Conservation (phyloP, 1,139 yeast genomes). For the Lodderomyces pseudojiufengensis region DNA sequence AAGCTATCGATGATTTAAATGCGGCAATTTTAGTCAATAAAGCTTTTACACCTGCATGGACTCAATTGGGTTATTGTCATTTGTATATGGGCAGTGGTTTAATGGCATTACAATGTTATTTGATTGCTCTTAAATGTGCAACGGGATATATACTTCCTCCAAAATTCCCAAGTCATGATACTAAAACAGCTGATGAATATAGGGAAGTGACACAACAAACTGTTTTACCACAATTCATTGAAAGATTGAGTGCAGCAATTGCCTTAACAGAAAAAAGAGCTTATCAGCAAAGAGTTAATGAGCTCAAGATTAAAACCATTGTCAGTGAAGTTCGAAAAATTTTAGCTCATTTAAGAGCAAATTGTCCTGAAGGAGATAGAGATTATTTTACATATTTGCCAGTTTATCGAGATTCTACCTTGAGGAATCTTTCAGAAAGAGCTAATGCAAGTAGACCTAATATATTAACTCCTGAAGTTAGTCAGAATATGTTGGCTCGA, state of each 20-base stretch:
- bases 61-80: constrained; percentile 45
- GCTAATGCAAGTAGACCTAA: constrained; percentile 35
- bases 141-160: constrained; percentile 34
- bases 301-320: constrained; percentile 19
- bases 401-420: constrained; percentile 22
- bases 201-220: constrained; percentile 20
- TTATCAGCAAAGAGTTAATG: constrained; percentile 31
- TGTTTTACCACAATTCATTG: constrained; percentile 40
- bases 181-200: constrained; percentile 19
- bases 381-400: constrained; percentile 30
- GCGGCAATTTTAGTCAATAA: constrained; percentile 30
- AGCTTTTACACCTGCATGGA: constrained; percentile 43
- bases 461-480: constrained; percentile 37
- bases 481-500: constrained; percentile 35
- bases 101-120: constrained; percentile 33
- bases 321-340: constrained; percentile 29
- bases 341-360: constrained; percentile 23
- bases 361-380: constrained; percentile 25
- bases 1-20: constrained; percentile 39
- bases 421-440: constrained; percentile 28
- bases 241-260: constrained; percentile 33
- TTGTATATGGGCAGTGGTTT: constrained; percentile 40
- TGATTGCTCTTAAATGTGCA: constrained; percentile 28
- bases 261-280: constrained; percentile 40
- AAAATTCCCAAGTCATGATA: constrained; percentile 18